Conservation (phyloP, 352 stramenopile genomes). For the Poterioochromonas sp. region DNA sequence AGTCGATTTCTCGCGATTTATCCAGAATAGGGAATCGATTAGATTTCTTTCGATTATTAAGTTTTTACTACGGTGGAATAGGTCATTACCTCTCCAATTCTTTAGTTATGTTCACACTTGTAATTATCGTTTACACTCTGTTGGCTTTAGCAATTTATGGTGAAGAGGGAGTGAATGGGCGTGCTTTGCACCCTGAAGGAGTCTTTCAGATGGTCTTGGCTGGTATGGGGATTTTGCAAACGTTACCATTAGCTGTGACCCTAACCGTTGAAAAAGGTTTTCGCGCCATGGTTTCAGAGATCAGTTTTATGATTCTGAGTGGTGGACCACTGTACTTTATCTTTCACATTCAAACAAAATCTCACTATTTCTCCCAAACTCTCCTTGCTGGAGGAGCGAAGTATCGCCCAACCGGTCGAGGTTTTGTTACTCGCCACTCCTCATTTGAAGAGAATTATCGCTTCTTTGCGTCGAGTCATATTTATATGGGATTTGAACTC, state of each 20-base stretch:
- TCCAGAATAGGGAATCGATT: slow-evolving; percentile 91
- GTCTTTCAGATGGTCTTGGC: slow-evolving; percentile 90
- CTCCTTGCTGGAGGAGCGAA: slow-evolving; percentile 94
- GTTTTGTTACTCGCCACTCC: slow-evolving; percentile 97
- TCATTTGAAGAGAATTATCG: slow-evolving; percentile 94
- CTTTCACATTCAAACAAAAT: slow-evolving; percentile 98
- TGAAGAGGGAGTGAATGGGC: slow-evolving; percentile 26
- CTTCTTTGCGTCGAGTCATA: slow-evolving; percentile 93
- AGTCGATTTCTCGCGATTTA: slow-evolving; percentile 94
- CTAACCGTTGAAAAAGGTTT: slow-evolving; percentile 96
- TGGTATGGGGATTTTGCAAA: slow-evolving; percentile 90
- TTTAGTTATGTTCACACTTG: slow-evolving; percentile 93
- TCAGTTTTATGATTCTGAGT: slow-evolving; percentile 69
- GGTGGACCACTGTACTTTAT: slow-evolving; percentile 96
- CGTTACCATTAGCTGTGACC: slow-evolving; percentile 87
- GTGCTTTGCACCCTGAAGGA: slow-evolving; percentile 78
- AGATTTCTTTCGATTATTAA: slow-evolving; percentile 95
- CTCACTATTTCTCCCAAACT: slow-evolving; percentile 97
- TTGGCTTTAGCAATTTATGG: slow-evolving; percentile 44
- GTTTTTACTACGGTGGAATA: slow-evolving; percentile 98
- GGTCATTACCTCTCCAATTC: slow-evolving; percentile 95
- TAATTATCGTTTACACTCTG: slow-evolving; percentile 92
- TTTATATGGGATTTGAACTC: slow-evolving; percentile 92
- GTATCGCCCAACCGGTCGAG: slow-evolving; percentile 90
- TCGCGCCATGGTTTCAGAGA: slow-evolving; percentile 68